Evolutionary conservation across 2,329 filamentous ascomycete species (phyloP), one percentile per base, ranked within the genome.

Genomic region (Paracoccidioides lutzii): DNA sequence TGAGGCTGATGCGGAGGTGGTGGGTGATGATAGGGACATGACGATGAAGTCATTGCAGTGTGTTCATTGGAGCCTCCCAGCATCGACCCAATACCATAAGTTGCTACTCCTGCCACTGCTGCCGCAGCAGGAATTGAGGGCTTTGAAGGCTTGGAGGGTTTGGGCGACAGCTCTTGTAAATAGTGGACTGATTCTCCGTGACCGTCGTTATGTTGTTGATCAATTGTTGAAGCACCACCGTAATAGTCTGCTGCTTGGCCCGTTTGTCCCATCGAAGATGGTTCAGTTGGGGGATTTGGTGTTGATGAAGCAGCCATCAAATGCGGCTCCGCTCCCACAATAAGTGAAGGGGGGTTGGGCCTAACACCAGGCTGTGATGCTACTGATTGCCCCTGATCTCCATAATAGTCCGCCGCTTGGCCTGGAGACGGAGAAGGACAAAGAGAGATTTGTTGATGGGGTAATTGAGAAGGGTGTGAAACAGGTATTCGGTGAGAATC

Each of bases 321-420:
- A 66, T 82, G 81, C 32, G 78, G 76, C 58, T 82, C 76, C 44
- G 75, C 73, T 37, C 75, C 76, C 14, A 78, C 73, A 55, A 82
- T 77, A 41, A 82, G 72, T 0, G 75, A 73, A 30, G 78, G 78
- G 37, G 71, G 71, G 14, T 75, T 67, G 5, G 78, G 75, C 45
- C 81, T 73, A 9, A 81, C 72, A n/a, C 82, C 82, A 5, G 82
- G 81, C 65, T 84, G 82, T 10, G 72, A 65, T 8, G 71, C 64
- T 2, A 84, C 81, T 15, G 79, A 82, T 63, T 83, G 71, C 9
- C 81, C 81, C 61, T 81, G 76, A 63, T 84, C 81, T 45, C 77
- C 75, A 64, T 84, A 84, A 65, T 82, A 84, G 38, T 82, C 80
- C 14, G 82, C 76, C 5, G 80, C 80, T 40, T 74, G 73, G 37